These are phyloP conservation scores for Bocquillonia castaneifolia DNA, from an alignment of 441 rosid genomes.

Conservation along the genomic window DNA sequence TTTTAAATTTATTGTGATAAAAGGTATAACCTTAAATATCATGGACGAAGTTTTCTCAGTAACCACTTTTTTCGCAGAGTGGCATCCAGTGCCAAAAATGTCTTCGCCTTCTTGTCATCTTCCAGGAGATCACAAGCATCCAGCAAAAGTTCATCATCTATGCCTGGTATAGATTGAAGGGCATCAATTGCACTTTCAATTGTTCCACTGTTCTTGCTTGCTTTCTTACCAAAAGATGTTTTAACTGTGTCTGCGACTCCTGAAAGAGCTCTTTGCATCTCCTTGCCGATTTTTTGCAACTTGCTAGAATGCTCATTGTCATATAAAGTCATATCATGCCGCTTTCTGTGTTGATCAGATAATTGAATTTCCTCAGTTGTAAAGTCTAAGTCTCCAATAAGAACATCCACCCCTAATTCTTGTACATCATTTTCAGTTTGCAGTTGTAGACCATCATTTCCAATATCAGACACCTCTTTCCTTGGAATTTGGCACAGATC, in stretches of 20 bases:
- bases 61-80: slow-evolving; percentile 70
- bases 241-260: slow-evolving; percentile 26
- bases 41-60: slow-evolving; percentile 62
- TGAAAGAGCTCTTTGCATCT: slow-evolving; percentile 31
- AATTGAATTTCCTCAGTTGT: slow-evolving; percentile 22
- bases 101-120: slow-evolving; percentile 79
- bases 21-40: neutral
- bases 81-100: slow-evolving; percentile 64
- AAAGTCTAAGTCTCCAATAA: slow-evolving; percentile 23
- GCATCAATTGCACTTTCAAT: slow-evolving; percentile 51
- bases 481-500: slow-evolving; percentile 51
- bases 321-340: slow-evolving; percentile 19
- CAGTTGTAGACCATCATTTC: slow-evolving; percentile 25
- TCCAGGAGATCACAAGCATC: slow-evolving; percentile 87
- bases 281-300: slow-evolving; percentile 38
- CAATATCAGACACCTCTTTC: slow-evolving; percentile 30
- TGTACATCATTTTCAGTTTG: slow-evolving; percentile 30
- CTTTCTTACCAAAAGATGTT: slow-evolving; percentile 22
- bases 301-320: slow-evolving; percentile 31
- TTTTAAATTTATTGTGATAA: neutral
- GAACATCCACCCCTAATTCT: slow-evolving; percentile 33
- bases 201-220: slow-evolving; percentile 25
- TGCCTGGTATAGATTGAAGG: slow-evolving; percentile 63
- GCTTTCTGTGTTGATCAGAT: slow-evolving; percentile 43
- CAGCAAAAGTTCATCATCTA: slow-evolving; percentile 70